These are phyloP conservation scores for Amanita rimosa DNA, from an alignment of 768 basidiomycete genomes.

Conservation along the genomic window DNA sequence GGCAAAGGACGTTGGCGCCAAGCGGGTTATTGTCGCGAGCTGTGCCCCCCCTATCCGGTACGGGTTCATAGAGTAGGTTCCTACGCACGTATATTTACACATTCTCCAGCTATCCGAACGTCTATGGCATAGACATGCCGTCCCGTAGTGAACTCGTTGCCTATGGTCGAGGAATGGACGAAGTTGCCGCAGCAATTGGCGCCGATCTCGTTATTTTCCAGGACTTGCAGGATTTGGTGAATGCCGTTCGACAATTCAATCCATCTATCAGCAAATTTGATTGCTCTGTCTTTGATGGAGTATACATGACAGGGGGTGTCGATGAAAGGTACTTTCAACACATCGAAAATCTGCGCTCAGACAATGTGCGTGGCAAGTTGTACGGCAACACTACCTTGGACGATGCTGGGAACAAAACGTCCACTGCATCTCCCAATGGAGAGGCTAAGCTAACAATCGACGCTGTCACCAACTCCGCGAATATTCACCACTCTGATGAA, in stretches of 20 bases:
- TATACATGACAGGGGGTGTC: conserved; percentile 93
- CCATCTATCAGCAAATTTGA: conserved; percentile 70
- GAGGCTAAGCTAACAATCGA: neutral
- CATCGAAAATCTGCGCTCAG: conserved; percentile 70
- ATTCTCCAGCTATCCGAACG: conserved; percentile 67
- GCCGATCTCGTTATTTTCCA: conserved; percentile 97
- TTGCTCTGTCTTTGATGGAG: conserved; percentile 95
- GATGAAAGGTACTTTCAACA: conserved; percentile 69
- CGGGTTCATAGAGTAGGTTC: conserved; percentile 6
- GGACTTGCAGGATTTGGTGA: conserved; percentile 76
- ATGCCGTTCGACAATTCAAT: conserved; percentile 81
- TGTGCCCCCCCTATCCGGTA: conserved; percentile 95
- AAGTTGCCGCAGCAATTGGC: conserved; percentile 75
- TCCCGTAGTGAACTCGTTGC: conserved; percentile 91
- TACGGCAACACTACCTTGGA: conserved; percentile 2
- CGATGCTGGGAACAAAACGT: neutral
- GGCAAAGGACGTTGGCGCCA: conserved; percentile 98
- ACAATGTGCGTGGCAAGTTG: conserved; percentile 60
- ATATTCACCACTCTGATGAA: conserved; percentile 1
- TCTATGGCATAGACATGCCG: conserved; percentile 99
- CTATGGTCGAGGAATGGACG: conserved; percentile 54
- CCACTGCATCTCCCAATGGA: neutral
- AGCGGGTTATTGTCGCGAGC: conserved; percentile 90
- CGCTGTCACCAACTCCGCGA: neutral
- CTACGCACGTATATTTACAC: conserved; percentile 1